Evolutionary conservation across 108 stramenopile species (phyloP).

Genomic region (Skeletonema costatum): DNA sequence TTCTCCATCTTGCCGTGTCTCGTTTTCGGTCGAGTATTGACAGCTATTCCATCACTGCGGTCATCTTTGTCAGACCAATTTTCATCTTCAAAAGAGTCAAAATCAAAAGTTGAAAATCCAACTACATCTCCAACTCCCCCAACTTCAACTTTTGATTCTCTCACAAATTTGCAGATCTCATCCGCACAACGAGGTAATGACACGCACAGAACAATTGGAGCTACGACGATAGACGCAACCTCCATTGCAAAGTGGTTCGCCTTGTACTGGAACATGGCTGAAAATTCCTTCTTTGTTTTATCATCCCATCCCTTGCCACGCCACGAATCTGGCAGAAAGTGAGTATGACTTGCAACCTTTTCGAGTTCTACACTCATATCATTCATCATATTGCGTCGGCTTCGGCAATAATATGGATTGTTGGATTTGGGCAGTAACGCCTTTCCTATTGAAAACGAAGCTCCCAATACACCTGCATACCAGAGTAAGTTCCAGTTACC

Average conservation of each 20-base stretch:
- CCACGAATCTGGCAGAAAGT: constrained; percentile 92
- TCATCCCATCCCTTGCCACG: constrained; percentile 65
- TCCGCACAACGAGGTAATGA: constrained; percentile 87
- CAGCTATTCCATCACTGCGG: not conserved
- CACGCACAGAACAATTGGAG: constrained; percentile 88
- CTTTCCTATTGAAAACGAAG: constrained; percentile 85
- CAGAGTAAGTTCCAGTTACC: constrained; percentile 93
- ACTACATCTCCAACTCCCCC: constrained; percentile 90
- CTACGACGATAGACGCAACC: constrained; percentile 80
- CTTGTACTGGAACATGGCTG: constrained; percentile 86
- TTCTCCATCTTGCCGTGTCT: constrained; percentile 85
- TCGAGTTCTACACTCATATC: constrained; percentile 76
- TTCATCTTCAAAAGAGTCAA: constrained; percentile 83
- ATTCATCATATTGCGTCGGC: constrained; percentile 57
- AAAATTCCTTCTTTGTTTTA: constrained; percentile 63
- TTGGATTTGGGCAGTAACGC: constrained; percentile 64
- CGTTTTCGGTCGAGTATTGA: constrained; percentile 53
- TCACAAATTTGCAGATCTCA: constrained; percentile 82
- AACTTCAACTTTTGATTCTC: constrained; percentile 75
- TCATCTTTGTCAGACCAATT: constrained; percentile 64
- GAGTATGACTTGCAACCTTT: constrained; percentile 81
- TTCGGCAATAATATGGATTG: constrained; percentile 49
- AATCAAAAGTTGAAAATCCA: constrained; percentile 92
- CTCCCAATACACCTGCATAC: constrained; percentile 85
- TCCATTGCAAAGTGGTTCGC: constrained; percentile 77